Base-by-base conservation (phyloP, 2,329 filamentous ascomycete species). In the Calonectria pseudoturangicola region DNA sequence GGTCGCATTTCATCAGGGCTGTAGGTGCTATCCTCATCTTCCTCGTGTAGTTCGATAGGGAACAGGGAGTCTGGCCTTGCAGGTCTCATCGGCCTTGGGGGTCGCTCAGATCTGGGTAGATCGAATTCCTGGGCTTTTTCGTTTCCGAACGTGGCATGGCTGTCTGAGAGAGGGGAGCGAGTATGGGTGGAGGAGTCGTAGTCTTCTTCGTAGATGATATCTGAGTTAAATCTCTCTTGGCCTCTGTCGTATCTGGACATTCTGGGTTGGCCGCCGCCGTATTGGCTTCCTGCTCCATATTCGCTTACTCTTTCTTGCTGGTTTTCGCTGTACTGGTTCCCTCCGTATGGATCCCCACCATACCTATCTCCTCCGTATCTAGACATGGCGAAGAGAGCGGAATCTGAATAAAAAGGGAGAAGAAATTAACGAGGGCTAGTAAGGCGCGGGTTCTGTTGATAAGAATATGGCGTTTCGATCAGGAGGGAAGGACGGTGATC, bases 1-100 rank as follows among this genome's bases (percentile, higher is more conserved):
- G 87, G 87, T 4, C 87, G 85, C 12, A 88, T 89, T 25, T 68
- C 81, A 25, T 82, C 78, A 0, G 86, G 87, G 56, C 86, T 56
- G 30, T 48, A 65, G 16, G 50, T 43, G 10, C 33, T 68, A 13
- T 68, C 58, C 36, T 60, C 54, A 25, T 60, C 54, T 39, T 60
- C 54, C 25, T 60, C 41, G n/a, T 51, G 39, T 27, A 47, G 10
- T 13, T 67, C 65, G 4, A 33, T 25, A 21, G 41, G 50, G 41
- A 54, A 45, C 7, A 66, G 36, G 4, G 50, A 67, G n/a, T 67
- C 65, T 10, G 50, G 50, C 16, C 65, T 58, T 6, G 65, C 50
- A 5, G 64, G 64, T 25, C 64, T 56, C 48, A 51, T 50, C 16
- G 64, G 64, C 25, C 33, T 51, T 7, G 48, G 48, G 13, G 48